These are phyloP conservation scores for Mortierella alpina DNA, from an alignment of 192 early-diverging fungal species.

Conservation along the genomic window DNA sequence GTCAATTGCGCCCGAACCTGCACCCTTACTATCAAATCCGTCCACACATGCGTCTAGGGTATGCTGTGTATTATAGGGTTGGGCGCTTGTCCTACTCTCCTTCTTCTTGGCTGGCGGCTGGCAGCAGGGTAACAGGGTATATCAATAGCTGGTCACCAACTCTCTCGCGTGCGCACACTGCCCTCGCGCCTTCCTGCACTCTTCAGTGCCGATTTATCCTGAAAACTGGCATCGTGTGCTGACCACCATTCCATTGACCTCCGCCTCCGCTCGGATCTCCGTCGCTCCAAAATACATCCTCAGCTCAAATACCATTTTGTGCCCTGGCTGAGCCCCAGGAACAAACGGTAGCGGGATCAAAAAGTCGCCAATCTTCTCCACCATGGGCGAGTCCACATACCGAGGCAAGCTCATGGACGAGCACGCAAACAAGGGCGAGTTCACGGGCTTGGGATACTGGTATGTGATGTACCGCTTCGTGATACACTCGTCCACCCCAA, in stretches of 20 bases:
- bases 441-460: conserved; percentile 51
- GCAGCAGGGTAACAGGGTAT: neutral
- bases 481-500: conserved; percentile 50
- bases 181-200: neutral
- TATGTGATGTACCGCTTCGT: conserved; percentile 49
- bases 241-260: conserved; percentile 55
- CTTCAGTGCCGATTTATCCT: conserved; percentile 8
- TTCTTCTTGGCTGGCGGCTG: too few species aligned
- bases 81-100: too few species aligned
- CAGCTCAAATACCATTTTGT: conserved; percentile 39
- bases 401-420: conserved; percentile 35
- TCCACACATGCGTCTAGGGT: too few species aligned
- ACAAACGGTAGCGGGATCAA: conserved; percentile 49
- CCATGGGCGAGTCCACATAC: conserved; percentile 41
- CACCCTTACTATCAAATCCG: too few species aligned
- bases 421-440: conserved; percentile 46
- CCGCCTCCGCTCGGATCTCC: conserved; percentile 63
- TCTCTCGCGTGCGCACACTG: neutral
- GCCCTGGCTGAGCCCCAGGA: conserved; percentile 35
- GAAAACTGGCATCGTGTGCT: conserved; percentile 46
- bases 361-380: conserved; percentile 53
- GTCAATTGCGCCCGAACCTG: too few species aligned
- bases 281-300: conserved; percentile 66
- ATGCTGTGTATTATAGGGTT: too few species aligned
- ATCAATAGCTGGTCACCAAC: neutral